Evolutionary conservation across 805 yeast genomes (phyloP), one percentile per base, ranked within the genome.

Genomic region (Yarrowia sp.): DNA sequence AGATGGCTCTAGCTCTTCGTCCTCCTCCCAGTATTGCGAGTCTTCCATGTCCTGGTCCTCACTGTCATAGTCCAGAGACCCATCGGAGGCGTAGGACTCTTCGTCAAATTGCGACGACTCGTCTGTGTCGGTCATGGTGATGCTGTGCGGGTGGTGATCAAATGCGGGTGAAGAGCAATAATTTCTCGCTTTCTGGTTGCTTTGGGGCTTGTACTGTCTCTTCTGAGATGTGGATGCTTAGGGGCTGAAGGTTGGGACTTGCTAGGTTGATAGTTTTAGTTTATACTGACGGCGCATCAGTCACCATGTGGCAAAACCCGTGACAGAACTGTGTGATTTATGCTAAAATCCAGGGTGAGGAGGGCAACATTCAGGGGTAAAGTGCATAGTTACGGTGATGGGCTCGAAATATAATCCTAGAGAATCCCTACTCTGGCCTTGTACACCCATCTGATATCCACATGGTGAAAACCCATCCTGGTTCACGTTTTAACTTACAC

Each of bases 101-200:
- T 54, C 48, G 62, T 54, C 44, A 19, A 54, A 54, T 8, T 54
- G 48, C 26, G 62, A 36, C 26, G 36, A 26, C 26, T 54, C 62
- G 48, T 54, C 62, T 9, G 62, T 38, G 48, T 54, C 62, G 9
- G 62, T 38, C 62, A 54, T 54, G 58, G 21, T 32, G 40, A 5
- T 8, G 56, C 22, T 41, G 26, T 22, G 16, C 4, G 28, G 6
- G 46, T 19, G 28, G 16, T 12, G 38, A 17, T 14, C 4, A 14
- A 16, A 14, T 33, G 36, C 16, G 21, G 2, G 4, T 33, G 2
- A 10, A 35, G 40, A 35, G 40, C 19, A 35, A 6, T n/a, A 35
- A 7, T n/a, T 21, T 4, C 40, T 6, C 21, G 46, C 4, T 41
- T 41, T 19, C 21, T 17, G 43, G 26, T 7, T 10, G 40, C 10